These are phyloP conservation scores for Sugiyamaella valdiviana DNA, from an alignment of 805 yeast genomes.

Conservation along the genomic window DNA sequence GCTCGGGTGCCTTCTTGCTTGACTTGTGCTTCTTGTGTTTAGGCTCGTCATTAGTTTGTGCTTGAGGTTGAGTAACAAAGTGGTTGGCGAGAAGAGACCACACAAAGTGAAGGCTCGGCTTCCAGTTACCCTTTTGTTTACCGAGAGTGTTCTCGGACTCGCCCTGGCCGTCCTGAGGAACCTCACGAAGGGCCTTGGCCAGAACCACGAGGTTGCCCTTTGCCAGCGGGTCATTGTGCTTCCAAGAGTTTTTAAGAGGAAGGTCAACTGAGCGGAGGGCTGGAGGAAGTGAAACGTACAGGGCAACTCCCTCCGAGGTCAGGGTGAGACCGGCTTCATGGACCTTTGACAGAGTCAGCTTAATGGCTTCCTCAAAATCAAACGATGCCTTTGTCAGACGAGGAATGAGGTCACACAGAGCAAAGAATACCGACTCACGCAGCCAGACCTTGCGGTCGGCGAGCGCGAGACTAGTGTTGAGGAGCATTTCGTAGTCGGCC, in stretches of 20 bases:
- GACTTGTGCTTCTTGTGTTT: constrained; percentile 18
- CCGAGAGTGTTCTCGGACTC: constrained; percentile 25
- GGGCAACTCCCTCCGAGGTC: constrained; percentile 75
- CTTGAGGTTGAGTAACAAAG: neutral
- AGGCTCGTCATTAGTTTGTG: neutral
- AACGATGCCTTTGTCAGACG: constrained; percentile 1
- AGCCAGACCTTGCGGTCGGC: constrained; percentile 73
- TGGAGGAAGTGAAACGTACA: constrained; percentile 51
- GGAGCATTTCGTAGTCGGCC: constrained; percentile 37
- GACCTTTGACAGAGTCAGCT: constrained; percentile 37
- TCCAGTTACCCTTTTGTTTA: constrained; percentile 64
- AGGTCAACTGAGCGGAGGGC: constrained; percentile 5
- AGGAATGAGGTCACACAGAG: constrained; percentile 50
- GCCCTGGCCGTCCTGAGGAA: constrained; percentile 32
- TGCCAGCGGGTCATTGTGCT: constrained; percentile 63
- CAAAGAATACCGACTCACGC: constrained; percentile 70
- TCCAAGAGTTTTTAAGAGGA: constrained; percentile 45
- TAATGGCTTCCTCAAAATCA: constrained; percentile 13
- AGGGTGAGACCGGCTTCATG: constrained; percentile 51
- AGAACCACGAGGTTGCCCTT: constrained; percentile 58
- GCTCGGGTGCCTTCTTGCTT: constrained; percentile 26
- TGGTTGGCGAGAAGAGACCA: constrained; percentile 47
- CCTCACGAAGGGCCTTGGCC: constrained; percentile 50
- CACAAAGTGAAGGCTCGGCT: constrained; percentile 66
- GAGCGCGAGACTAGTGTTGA: constrained; percentile 47